Conservation (phyloP, 2,329 filamentous ascomycete species). For the Fusarium begoniae region DNA sequence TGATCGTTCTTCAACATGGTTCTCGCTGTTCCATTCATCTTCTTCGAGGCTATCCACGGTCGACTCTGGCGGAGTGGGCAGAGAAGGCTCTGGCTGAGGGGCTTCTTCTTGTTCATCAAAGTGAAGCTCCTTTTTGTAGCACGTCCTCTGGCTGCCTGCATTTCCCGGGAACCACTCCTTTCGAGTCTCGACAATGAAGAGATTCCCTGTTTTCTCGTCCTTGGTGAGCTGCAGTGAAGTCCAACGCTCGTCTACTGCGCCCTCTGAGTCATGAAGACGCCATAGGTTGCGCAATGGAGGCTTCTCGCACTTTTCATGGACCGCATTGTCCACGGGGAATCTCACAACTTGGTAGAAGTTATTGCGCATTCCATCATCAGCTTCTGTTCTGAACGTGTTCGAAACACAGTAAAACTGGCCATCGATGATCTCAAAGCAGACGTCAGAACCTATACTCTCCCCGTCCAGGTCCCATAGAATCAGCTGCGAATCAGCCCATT, state of each 20-base stretch:
- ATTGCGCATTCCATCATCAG: slow-evolving; percentile 71
- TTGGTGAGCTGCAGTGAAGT: slow-evolving; percentile 69
- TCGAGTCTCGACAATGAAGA: slow-evolving; percentile 73
- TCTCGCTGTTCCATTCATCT: slow-evolving; percentile 49
- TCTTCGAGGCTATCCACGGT: not conserved
- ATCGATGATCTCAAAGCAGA: slow-evolving; percentile 77
- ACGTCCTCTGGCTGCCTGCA: slow-evolving; percentile 69
- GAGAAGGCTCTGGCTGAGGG: not conserved
- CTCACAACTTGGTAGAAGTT: slow-evolving; percentile 75
- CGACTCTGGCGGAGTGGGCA: slow-evolving; percentile 9
- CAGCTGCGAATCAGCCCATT: slow-evolving; percentile 56
- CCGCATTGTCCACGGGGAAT: slow-evolving; percentile 60
- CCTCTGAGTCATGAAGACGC: slow-evolving; percentile 74
- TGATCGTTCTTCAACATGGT: slow-evolving; percentile 22
- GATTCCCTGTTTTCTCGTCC: slow-evolving; percentile 65
- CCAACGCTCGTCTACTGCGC: slow-evolving; percentile 79
- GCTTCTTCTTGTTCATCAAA: slow-evolving; percentile 46
- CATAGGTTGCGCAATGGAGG: slow-evolving; percentile 60
- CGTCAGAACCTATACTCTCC: slow-evolving; percentile 70
- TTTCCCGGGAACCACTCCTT: slow-evolving; percentile 69
- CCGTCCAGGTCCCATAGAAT: slow-evolving; percentile 68
- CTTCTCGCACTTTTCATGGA: slow-evolving; percentile 51
- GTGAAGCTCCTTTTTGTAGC: slow-evolving; percentile 67
- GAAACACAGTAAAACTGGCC: slow-evolving; percentile 75
- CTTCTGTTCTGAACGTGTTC: slow-evolving; percentile 69